phyloP scores from a whole-genome alignment of 2,329 filamentous ascomycete species.

The Ophiosphaerella korrae region DNA sequence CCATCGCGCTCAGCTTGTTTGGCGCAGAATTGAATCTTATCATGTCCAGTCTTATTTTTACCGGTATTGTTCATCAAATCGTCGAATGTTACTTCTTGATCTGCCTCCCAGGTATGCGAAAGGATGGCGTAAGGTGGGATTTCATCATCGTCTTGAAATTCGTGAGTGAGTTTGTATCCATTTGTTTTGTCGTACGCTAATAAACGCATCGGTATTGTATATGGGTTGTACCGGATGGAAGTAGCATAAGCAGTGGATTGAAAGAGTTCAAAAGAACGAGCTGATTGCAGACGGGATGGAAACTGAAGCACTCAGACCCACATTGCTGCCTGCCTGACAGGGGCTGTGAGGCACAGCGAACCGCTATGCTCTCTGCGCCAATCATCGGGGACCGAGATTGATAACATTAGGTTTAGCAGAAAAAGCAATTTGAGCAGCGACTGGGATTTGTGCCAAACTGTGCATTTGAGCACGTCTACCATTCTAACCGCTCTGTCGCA shows the following conservation, averaged over 20 bases:
- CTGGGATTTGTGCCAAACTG: neutral
- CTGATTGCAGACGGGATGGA: neutral
- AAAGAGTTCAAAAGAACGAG: neutral
- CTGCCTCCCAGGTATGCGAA: constrained; percentile 9
- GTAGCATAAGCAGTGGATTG: neutral
- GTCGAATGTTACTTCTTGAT: constrained; percentile 8
- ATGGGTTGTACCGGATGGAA: neutral
- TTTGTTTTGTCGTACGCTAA: neutral
- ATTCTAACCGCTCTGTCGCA: too few relatives aligned
- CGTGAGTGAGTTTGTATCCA: constrained; percentile 1
- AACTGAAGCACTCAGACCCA: too few relatives aligned
- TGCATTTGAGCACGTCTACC: neutral
- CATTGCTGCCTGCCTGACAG: too few relatives aligned
- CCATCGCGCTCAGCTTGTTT: constrained; percentile 5
- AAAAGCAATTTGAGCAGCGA: neutral
- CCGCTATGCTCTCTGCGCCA: too few relatives aligned
- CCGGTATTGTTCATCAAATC: constrained; percentile 1
- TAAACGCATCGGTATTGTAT: neutral
- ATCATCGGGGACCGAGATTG: neutral
- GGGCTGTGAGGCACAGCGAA: too few relatives aligned
- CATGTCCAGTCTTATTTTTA: constrained; percentile 5
- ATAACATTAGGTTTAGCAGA: neutral
- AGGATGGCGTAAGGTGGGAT: constrained; percentile 13
- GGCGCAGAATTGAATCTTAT: constrained; percentile 7
- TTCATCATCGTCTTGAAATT: neutral